A percentile compares a stretch with the other conserved stretches of the same genome.
Evolutionary conservation across 495 filamentous ascomycete genomes (phyloP).

Genomic region (Astrothelium subdiscretum): DNA sequence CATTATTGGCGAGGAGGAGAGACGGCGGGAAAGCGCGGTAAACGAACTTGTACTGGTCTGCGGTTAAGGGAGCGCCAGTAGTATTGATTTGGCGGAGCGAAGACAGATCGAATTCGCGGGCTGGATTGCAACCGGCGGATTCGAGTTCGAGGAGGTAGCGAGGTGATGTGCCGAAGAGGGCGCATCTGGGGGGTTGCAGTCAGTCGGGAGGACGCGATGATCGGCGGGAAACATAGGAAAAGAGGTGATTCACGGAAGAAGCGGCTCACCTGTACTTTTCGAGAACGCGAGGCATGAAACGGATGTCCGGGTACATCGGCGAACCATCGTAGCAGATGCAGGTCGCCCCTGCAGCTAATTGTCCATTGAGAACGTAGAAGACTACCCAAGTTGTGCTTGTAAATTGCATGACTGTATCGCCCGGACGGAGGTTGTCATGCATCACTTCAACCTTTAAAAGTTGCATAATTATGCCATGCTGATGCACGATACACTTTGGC

Average conservation of each 20-base stretch:
- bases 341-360: conserved; percentile 45
- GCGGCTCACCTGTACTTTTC: conserved; percentile 35
- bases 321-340: conserved; percentile 65
- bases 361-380: conserved; percentile 51
- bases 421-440: conserved; percentile 31
- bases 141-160: conserved; percentile 58
- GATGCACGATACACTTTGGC: conserved; percentile 70
- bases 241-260: conserved; percentile 17
- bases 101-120: conserved; percentile 48
- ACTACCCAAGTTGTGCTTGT: conserved; percentile 66
- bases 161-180: conserved; percentile 52
- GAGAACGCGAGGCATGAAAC: conserved; percentile 47
- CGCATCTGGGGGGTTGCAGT: background rate
- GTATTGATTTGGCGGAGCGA: conserved; percentile 46
- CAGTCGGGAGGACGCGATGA: background rate
- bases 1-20: conserved; percentile 59
- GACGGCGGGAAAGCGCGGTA: conserved; percentile 58
- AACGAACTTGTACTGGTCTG: conserved; percentile 69
- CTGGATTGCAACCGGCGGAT: conserved; percentile 45
- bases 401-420: conserved; percentile 17
- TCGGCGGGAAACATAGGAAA: background rate
- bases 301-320: conserved; percentile 56
- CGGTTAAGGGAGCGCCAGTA: conserved; percentile 70
- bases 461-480: conserved; percentile 50
- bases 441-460: conserved; percentile 55